Percentiles rank a stretch among this genome's conserved stretches.
Evolutionary conservation across 345 rosid genomes (phyloP).

Genomic region (Camelina laxa): DNA sequence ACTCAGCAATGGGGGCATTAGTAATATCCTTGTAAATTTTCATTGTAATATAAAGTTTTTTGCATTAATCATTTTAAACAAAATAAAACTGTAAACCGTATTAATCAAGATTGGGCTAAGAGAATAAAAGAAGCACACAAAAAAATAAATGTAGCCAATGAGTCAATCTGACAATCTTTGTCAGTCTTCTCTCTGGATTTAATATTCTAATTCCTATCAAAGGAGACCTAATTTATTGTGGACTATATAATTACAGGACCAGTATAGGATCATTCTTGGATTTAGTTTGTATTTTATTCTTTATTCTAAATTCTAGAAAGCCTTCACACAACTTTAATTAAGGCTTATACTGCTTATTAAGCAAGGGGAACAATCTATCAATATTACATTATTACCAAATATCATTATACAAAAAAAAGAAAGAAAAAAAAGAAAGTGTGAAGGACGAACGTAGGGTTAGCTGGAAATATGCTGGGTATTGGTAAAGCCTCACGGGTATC

Average conservation of each 20-base stretch:
- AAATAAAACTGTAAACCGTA: too few species aligned
- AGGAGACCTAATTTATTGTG: not conserved
- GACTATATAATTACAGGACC: not conserved
- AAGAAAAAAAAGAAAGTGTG: not conserved
- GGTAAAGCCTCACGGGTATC: constrained; percentile 2
- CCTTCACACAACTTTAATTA: not conserved
- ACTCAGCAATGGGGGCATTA: not conserved
- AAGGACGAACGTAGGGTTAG: constrained; percentile 3
- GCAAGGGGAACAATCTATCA: not conserved
- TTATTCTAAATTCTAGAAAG: too few species aligned
- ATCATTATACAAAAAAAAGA: not conserved
- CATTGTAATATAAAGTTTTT: not conserved
- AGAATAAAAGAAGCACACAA: not conserved
- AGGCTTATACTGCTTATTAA: not conserved
- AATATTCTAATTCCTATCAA: not conserved
- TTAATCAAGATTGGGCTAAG: not conserved
- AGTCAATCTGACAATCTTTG: constrained; percentile 37
- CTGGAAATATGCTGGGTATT: constrained; percentile 5
- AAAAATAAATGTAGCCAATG: not conserved
- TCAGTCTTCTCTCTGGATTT: constrained; percentile 19
- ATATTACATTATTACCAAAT: not conserved
- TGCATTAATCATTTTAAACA: too few species aligned
- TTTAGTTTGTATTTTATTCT: not conserved
- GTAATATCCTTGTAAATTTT: not conserved
- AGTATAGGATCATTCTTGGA: not conserved